Percentiles rank a stretch among this genome's conserved stretches.
These are phyloP conservation scores for Quercus phellos DNA, from an alignment of 331 rosid species.

Conservation along the genomic window DNA sequence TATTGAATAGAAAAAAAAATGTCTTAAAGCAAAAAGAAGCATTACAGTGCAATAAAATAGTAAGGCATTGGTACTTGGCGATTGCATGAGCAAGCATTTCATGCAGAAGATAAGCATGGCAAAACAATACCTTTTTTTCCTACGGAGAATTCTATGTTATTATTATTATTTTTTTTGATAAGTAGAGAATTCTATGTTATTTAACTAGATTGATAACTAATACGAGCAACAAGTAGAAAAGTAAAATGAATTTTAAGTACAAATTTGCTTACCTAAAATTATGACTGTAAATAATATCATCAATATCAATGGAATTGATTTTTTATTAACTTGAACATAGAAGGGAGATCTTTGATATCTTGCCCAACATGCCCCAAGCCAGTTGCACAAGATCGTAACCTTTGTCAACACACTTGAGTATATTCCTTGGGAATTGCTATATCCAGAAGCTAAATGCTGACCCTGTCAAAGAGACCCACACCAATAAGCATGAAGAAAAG, in stretches of 20 bases:
- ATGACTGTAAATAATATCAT: slow-evolving; percentile 6
- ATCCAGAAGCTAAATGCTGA: background rate
- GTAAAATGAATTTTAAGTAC: background rate
- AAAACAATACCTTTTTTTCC: background rate
- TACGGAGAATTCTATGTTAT: background rate
- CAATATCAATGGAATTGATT: slow-evolving; percentile 13
- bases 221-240: background rate
- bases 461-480: slow-evolving; percentile 10
- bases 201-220: background rate
- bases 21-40: background rate
- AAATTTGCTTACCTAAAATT: slow-evolving; percentile 21
- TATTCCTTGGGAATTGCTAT: background rate
- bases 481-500: background rate
- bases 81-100: background rate
- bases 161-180: too few species aligned
- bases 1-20: background rate
- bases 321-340: slow-evolving; percentile 8
- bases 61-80: background rate
- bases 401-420: background rate
- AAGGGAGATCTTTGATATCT: slow-evolving; percentile 22
- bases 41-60: background rate
- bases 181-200: background rate
- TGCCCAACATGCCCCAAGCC: slow-evolving; percentile 22
- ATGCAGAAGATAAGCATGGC: background rate
- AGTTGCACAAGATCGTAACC: slow-evolving; percentile 14